Base-by-base conservation (phyloP, 1,284 basidiomycete species). In the Cutaneotrichosporon mucoides region DNA sequence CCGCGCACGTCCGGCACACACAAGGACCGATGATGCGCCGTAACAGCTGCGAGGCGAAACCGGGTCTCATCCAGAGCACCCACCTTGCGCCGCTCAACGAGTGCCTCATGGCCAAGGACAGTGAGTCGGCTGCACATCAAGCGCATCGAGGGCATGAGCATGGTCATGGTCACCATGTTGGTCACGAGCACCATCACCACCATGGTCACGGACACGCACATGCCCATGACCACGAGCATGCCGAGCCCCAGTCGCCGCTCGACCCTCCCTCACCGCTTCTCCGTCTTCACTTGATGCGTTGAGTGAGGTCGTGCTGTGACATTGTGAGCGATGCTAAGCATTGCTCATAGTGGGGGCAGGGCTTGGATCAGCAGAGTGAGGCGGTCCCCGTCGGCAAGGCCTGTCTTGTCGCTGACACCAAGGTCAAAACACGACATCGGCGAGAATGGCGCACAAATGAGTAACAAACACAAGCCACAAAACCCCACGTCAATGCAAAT, bases 61-160 rank as follows among this genome's bases (percentile, higher is more conserved):
- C 61, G 10, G 61, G 61, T 1, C 55, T 62, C 35, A 59, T 62
- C 38, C 55, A 56, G 57, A 56, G 47, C 42, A 57, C 61, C 16
- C 61, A 62, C 40, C 24, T 62, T 11, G 61, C 61, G 1, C 61
- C 61, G 15, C 61, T 62, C 33, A 58, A 62, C 48, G 61, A 62
- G 47, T 57, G 53, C 36, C 42, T 62, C 9, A 45, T 59, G 50
- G 50, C 46, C 15, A n/a, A 42, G 15, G 55, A 54, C 5, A 36
- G 45, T 55, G 24, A 47, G 53, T 53, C 42, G 9, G 6, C 38
- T 9, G 8, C 38, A 40, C 9, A 40, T 9, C 38, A 40, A 8
- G 12, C 9, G 38, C 38, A 40, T 40, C 38, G 9, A 9, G 38
- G 9, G 12, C 38, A 40, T 12, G 38, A 40, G 38, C 38, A 40